Evolutionary conservation across 257 asterid genomes (phyloP).

Genomic region (Knoxia roxburghii): DNA sequence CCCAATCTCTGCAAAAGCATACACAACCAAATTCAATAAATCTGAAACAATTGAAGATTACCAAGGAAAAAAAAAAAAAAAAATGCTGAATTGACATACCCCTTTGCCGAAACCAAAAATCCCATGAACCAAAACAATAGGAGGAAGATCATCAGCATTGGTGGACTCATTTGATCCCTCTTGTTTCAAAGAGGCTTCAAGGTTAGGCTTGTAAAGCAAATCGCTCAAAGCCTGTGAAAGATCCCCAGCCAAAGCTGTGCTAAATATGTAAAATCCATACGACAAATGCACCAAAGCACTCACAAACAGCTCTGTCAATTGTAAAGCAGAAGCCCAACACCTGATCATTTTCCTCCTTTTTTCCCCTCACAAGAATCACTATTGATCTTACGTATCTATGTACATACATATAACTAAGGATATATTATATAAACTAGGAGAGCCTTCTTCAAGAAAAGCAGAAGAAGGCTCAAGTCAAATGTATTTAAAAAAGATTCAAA

Average conservation of each 20-base stretch:
- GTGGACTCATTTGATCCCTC: constrained; percentile 34
- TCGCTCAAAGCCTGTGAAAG: constrained; percentile 64
- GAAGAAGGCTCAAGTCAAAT: constrained; percentile 43
- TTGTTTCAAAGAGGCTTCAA: constrained; percentile 30
- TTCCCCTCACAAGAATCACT: not conserved
- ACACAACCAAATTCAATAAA: constrained; percentile 7
- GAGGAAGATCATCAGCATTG: constrained; percentile 61
- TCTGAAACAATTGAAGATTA: not conserved
- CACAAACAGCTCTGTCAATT: constrained; percentile 62
- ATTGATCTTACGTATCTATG: not conserved
- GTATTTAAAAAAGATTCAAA: constrained; percentile 2
- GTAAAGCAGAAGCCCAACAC: constrained; percentile 69
- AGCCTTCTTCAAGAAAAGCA: constrained; percentile 55
- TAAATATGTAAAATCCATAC: constrained; percentile 83
- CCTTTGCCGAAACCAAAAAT: constrained; percentile 99
- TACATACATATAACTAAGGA: not conserved
- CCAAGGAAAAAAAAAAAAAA: not conserved
- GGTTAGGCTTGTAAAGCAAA: constrained; percentile 55
- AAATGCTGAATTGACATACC: constrained; percentile 33
- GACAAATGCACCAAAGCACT: constrained; percentile 77
- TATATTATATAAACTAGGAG: constrained; percentile 6
- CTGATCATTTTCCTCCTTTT: constrained; percentile 41
- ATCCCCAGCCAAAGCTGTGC: constrained; percentile 91
- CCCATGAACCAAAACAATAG: constrained; percentile 91
- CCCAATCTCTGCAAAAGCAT: constrained; percentile 63